phyloP scores from a whole-genome alignment of 192 early-diverging fungal genomes.

The Backusella circina region DNA sequence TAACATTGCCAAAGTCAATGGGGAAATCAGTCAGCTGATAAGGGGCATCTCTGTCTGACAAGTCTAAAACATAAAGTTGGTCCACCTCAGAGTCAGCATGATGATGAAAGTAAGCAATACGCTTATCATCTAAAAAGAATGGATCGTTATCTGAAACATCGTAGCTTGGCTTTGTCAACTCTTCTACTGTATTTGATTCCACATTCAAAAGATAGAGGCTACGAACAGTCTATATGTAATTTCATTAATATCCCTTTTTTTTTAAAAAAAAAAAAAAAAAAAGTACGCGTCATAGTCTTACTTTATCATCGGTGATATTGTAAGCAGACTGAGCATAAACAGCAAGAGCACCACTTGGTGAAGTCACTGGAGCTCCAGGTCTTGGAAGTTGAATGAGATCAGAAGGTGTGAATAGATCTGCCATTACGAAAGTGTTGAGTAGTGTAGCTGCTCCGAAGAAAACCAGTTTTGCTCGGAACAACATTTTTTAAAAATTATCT shows the following conservation, averaged over 20 bases:
- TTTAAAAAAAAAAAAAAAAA: not conserved
- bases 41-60: constrained; percentile 24
- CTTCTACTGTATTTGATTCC: constrained; percentile 36
- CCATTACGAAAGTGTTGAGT: constrained; percentile 10
- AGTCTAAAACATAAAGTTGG: constrained; percentile 41
- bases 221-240: constrained; percentile 45
- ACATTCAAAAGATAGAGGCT: constrained; percentile 51
- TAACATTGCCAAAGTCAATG: constrained; percentile 51
- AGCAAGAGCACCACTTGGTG: constrained; percentile 45
- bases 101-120: constrained; percentile 40
- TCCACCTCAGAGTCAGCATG: constrained; percentile 19
- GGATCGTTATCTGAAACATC: constrained; percentile 39
- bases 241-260: not conserved
- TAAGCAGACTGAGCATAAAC: constrained; percentile 64
- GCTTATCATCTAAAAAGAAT: constrained; percentile 45
- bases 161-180: constrained; percentile 36
- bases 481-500: not conserved
- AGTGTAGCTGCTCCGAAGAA: constrained; percentile 4
- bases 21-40: constrained; percentile 51
- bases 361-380: constrained; percentile 44
- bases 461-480: not conserved
- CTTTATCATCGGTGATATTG: constrained; percentile 42
- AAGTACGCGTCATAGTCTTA: constrained; percentile 2
- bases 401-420: constrained; percentile 50
- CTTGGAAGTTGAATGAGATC: constrained; percentile 63